Conservation (phyloP, 345 rosid genomes). For the Brassica carinata region DNA sequence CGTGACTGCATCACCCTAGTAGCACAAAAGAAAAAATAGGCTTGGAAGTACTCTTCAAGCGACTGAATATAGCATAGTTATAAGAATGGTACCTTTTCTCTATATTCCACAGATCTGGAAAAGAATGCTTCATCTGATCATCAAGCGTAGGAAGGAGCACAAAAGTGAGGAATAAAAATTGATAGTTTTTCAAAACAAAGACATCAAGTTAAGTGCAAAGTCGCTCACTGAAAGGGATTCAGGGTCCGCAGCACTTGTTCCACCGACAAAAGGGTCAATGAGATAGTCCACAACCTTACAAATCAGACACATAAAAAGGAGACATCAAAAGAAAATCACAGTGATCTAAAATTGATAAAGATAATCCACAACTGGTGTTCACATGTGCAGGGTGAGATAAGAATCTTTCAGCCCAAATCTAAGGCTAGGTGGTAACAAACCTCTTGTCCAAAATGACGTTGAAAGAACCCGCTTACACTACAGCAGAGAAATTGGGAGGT, state of each 20-base stretch:
- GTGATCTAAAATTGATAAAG: not conserved
- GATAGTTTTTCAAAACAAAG: not conserved
- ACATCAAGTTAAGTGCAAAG: conserved; percentile 6
- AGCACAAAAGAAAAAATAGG: not conserved
- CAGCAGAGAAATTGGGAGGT: conserved; percentile 34
- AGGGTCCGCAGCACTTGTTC: conserved; percentile 88
- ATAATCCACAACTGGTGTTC: not conserved
- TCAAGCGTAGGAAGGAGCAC: conserved; percentile 18
- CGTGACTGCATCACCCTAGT: not conserved
- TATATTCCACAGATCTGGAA: conserved; percentile 86
- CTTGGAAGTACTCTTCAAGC: not conserved
- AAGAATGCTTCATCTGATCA: conserved; percentile 77
- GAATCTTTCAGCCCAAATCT: conserved; percentile 8
- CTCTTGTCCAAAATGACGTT: conserved; percentile 89
- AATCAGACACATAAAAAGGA: conserved; percentile 24
- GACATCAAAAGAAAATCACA: conserved; percentile 21
- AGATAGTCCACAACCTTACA: conserved; percentile 94
- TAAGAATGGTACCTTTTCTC: conserved; percentile 65
- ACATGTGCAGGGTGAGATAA: conserved; percentile 15
- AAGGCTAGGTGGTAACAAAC: conserved; percentile 45
- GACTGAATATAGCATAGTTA: not conserved
- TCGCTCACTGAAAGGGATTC: conserved; percentile 90
- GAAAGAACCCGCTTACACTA: conserved; percentile 76
- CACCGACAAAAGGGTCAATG: conserved; percentile 91
- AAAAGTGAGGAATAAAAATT: conserved; percentile 4